A percentile compares a stretch with the other conserved stretches of the same genome.
Conservation (phyloP, 495 filamentous ascomycete species). For the Pyrenula massariospora region DNA sequence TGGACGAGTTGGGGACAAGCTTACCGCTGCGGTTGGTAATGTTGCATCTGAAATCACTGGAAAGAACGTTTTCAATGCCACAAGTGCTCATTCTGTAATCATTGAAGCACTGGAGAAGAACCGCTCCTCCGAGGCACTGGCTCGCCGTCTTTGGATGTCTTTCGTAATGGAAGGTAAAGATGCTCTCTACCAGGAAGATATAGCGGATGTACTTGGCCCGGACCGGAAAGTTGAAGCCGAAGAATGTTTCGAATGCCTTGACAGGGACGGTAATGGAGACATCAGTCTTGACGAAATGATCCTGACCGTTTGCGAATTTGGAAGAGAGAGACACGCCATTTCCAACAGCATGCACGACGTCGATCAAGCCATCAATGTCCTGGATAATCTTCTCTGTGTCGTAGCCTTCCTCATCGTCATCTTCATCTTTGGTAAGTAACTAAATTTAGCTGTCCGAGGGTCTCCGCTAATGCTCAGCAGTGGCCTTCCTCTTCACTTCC, state of each 20-base stretch:
- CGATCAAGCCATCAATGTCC: conserved; percentile 81
- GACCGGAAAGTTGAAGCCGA: conserved; percentile 62
- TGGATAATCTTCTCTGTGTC: conserved; percentile 71
- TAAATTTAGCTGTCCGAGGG: no score
- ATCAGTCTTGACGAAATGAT: conserved; percentile 94
- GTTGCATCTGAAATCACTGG: conserved; percentile 89
- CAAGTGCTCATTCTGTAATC: conserved; percentile 76
- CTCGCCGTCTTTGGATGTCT: conserved; percentile 92
- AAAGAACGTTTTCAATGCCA: conserved; percentile 87
- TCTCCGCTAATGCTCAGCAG: no score
- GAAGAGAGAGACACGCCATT: conserved; percentile 73
- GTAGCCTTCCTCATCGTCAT: conserved; percentile 70
- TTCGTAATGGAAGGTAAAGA: conserved; percentile 87
- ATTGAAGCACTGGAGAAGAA: conserved; percentile 78
- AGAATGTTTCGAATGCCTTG: conserved; percentile 68
- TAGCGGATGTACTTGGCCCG: conserved; percentile 74
- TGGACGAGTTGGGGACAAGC: conserved; percentile 75
- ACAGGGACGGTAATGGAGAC: conserved; percentile 85
- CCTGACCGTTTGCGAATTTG: conserved; percentile 69
- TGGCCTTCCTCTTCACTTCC: conserved; percentile 74
- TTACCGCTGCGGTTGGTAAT: conserved; percentile 86
- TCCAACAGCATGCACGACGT: conserved; percentile 92
- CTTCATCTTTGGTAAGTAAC: conserved; percentile 76
- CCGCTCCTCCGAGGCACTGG: conserved; percentile 73
- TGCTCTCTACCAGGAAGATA: conserved; percentile 65